Evolutionary conservation across 257 asterid genomes (phyloP).

Genomic region (Jacaranda copaia): DNA sequence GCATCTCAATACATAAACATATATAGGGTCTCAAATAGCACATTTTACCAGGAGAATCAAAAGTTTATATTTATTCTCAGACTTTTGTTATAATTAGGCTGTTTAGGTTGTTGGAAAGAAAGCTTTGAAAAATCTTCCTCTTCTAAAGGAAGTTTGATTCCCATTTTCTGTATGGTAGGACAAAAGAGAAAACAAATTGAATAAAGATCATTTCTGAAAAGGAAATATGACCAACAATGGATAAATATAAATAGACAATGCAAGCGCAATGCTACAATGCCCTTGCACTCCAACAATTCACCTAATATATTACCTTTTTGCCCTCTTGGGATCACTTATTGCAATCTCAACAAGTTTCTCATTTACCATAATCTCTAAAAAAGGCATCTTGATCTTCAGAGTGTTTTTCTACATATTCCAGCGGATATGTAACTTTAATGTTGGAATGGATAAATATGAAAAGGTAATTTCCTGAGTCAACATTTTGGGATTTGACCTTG

Average conservation of each 20-base stretch:
- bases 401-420: slow-evolving; percentile 94
- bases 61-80: slow-evolving; percentile 31
- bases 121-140: slow-evolving; percentile 53
- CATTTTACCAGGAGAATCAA: slow-evolving; percentile 54
- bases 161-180: slow-evolving; percentile 60
- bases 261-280: neutral
- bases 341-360: slow-evolving; percentile 78
- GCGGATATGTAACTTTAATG: slow-evolving; percentile 20
- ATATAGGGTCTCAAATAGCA: slow-evolving; percentile 16
- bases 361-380: slow-evolving; percentile 80
- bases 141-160: slow-evolving; percentile 66
- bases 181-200: slow-evolving; percentile 14
- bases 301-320: slow-evolving; percentile 47
- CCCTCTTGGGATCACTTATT: slow-evolving; percentile 70
- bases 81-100: slow-evolving; percentile 40
- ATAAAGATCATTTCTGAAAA: slow-evolving; percentile 13
- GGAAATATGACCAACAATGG: neutral
- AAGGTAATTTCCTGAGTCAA: neutral
- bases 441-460: slow-evolving; percentile 24
- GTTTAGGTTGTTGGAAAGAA: slow-evolving; percentile 67
- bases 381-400: slow-evolving; percentile 89
- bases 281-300: too few species aligned
- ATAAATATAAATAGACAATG: neutral
- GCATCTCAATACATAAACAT: slow-evolving; percentile 9
- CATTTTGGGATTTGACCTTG: slow-evolving; percentile 61